Evolutionary conservation across 2,329 filamentous ascomycete genomes (phyloP).

Genomic region (Onygenales sp.): DNA sequence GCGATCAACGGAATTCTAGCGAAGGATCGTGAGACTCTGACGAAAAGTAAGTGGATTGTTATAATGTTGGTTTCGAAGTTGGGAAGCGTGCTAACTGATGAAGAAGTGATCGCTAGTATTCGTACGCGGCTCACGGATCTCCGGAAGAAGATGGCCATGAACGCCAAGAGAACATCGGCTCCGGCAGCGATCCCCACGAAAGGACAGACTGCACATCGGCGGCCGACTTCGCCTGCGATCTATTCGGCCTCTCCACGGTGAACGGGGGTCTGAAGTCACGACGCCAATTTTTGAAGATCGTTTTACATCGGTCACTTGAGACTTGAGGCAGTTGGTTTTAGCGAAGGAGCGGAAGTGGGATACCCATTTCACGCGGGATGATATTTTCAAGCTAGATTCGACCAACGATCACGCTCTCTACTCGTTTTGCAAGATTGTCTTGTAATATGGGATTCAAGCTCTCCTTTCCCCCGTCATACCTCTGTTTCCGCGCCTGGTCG

Average conservation of each 20-base stretch:
- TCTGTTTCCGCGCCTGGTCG: too few species aligned
- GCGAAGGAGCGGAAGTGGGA: too few species aligned
- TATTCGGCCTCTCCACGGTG: conserved; percentile 22
- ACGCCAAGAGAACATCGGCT: conserved; percentile 38
- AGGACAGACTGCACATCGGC: conserved; percentile 20
- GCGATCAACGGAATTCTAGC: conserved; percentile 35
- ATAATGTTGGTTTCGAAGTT: neutral
- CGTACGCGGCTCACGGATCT: conserved; percentile 37
- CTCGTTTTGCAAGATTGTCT: too few species aligned
- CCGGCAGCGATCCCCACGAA: conserved; percentile 25
- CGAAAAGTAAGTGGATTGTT: conserved; percentile 35
- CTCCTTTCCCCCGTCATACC: too few species aligned
- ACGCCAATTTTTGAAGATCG: neutral
- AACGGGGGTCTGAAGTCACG: neutral
- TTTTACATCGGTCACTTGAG: neutral
- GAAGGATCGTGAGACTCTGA: conserved; percentile 40
- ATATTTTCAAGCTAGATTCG: too few species aligned
- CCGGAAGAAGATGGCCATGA: conserved; percentile 40
- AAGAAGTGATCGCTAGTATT: conserved; percentile 40
- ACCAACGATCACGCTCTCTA: too few species aligned
- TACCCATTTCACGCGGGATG: too few species aligned
- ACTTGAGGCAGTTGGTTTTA: too few species aligned
- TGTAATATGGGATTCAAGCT: too few species aligned
- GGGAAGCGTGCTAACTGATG: neutral
- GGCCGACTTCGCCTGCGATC: conserved; percentile 22